Evolutionary conservation across 495 filamentous ascomycete genomes (phyloP).

Genomic region (Stereocaulon alpinum): DNA sequence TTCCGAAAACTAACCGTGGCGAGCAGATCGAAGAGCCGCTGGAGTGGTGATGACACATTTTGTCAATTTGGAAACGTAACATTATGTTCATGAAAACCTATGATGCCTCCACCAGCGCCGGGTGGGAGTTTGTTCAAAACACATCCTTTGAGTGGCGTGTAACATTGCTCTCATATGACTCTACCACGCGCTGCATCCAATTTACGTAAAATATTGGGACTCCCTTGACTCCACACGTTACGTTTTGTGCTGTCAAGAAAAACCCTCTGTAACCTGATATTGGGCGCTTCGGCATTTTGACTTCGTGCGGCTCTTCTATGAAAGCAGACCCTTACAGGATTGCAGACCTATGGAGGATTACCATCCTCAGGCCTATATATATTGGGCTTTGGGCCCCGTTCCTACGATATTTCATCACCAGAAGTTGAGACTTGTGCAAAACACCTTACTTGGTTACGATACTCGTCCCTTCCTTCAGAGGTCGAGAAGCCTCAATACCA

Average conservation of each 20-base stretch:
- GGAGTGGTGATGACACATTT: slow-evolving; percentile 56
- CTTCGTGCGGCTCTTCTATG: not conserved
- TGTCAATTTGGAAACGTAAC: not conserved
- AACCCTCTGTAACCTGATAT: not conserved
- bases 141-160: not conserved
- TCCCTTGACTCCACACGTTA: not conserved
- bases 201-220: not conserved
- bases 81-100: not conserved
- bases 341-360: not conserved
- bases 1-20: slow-evolving; percentile 86
- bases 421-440: not conserved
- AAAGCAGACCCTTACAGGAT: not conserved
- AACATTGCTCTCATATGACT: not conserved
- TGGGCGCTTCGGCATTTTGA: slow-evolving; percentile 1
- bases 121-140: not conserved
- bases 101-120: not conserved
- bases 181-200: not conserved
- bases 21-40: slow-evolving; percentile 77
- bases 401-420: not conserved
- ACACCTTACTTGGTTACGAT: not conserved
- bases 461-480: no score
- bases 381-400: not conserved
- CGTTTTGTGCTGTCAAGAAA: not conserved
- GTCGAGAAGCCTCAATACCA: no score
- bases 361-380: not conserved